Base-by-base conservation (phyloP, 257 asterid species). In the Asclepias syriaca region DNA sequence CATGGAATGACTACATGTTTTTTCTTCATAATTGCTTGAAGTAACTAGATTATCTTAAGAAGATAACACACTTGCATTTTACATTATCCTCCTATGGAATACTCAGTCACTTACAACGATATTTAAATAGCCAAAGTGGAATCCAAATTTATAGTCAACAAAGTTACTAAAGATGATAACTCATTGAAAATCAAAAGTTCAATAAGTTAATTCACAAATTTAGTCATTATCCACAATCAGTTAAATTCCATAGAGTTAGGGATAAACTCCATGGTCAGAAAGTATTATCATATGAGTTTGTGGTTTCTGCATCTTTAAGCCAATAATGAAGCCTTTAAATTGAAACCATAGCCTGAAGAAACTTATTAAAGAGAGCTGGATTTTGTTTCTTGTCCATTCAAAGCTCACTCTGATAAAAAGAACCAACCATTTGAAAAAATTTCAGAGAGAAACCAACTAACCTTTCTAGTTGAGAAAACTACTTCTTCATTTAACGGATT, bases 401-500 rank as follows among this genome's bases (percentile, higher is more conserved):
- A 4, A 34, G 16, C 65, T 3, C 8, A 45, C 0, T 27, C 43
- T 12, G 43, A 60, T 27, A 12, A 3, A 60, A 60, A 43, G 10
- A 29, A 60, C 66, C n/a, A 60, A 29, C 66, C 27, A 5, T 2
- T 60, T 60, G 65, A 57, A 60, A 9, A 29, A 60, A 9, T 13
- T 12, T 60, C 45, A 59, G 18, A 16, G 39, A 16, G 5, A 63
- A 12, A 63, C n/a, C n/a, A 7, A 68, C 91, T 50, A 66, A 93
- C 98, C 98, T 81, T 79, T 77, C 85, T 77, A 40, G 87, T 75
- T 57, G 69, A 77, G 63, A 94, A 74, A 74, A 91, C 81, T 56
- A 87, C 79, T 83, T 79, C 93, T 78, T 75, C 75, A 73, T 69
- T 86, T 51, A 79, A 66, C 46, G 97, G 97, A 87, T 88, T 88